Base-by-base conservation (phyloP, 2,329 filamentous ascomycete species). In the Pyrenochaeta sp. region DNA sequence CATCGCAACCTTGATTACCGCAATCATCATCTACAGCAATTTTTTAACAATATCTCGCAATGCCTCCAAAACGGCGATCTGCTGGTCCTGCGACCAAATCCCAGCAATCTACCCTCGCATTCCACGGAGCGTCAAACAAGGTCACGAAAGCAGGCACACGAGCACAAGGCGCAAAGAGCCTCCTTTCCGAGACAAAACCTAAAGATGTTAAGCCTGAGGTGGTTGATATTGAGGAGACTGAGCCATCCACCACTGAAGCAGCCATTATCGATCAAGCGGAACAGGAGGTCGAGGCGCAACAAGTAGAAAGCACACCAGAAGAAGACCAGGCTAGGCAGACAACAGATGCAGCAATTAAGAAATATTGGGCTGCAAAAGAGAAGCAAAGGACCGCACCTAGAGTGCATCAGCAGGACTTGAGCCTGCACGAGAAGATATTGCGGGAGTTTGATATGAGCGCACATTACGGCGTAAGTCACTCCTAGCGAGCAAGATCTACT, bases 381-480 rank as follows among this genome's bases (percentile, higher is more conserved):
- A 79, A 80, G 35, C 82, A 87, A 66, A 83, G 91, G 63, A 83
- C 82, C 54, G 85, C 90, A 15, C 84, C 85, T 36, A 80, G 89
- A 65, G 87, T 96, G 31, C 95, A 98, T 69, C 92, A 96, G 77
- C 77, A 88, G 66, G 88, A 82, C 2, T 72, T 98, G 63, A 83
- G 81, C 10, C 63, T 90, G 40, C 83, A 89, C 50, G 93, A 98
- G 82, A 97, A 94, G 81, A 87, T 98, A 21, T 77, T 98, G 67
- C 83, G 94, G 59, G 91, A 97, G 73, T 99, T 95, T 77, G 95
- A 99, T 74, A 89, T 96, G 62, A 95, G 89, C 69, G 91, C 85
- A 55, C 91, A 97, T 68, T 99, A 91, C 74, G 95, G 95, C 51
- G 92, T 96, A 86, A 80, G 90, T 62, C 20, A 36, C 3, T n/a